Conservation (phyloP, 768 basidiomycete genomes). For the Boletus sp. region DNA sequence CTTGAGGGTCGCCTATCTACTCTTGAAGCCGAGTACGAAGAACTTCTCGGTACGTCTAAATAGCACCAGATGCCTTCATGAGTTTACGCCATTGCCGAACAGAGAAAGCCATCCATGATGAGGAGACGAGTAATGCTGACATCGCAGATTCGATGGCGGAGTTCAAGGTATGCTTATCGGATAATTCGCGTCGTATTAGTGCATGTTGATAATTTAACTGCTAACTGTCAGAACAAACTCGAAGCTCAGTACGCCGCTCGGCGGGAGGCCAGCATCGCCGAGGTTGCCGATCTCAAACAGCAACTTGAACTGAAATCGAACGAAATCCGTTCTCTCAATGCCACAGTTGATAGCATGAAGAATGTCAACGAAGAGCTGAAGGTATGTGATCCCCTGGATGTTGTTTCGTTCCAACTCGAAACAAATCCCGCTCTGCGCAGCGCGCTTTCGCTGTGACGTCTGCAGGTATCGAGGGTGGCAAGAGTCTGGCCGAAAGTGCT, state of each 20-base stretch:
- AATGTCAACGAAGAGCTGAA: constrained; percentile 98
- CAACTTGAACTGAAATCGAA: constrained; percentile 82
- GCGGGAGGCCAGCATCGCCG: constrained; percentile 83
- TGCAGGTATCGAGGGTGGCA: constrained; percentile 95
- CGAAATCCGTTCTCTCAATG: constrained; percentile 82
- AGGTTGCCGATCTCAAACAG: constrained; percentile 83
- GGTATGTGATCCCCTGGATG: constrained; percentile 46
- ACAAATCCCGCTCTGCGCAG: constrained; percentile 39
- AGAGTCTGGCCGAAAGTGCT: constrained; percentile 94
- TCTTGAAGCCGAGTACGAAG: constrained; percentile 94
- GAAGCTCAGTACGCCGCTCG: constrained; percentile 93
- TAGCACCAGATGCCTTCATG: not conserved
- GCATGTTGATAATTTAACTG: not conserved
- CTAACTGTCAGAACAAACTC: constrained; percentile 69
- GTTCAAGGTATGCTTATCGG: constrained; percentile 63
- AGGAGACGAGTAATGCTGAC: constrained; percentile 82
- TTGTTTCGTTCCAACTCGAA: constrained; percentile 5
- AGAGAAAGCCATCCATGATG: constrained; percentile 93
- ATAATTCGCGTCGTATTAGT: not conserved
- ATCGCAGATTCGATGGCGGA: constrained; percentile 83
- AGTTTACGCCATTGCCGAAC: constrained; percentile 17
- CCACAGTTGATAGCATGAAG: constrained; percentile 89
- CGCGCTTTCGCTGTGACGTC: constrained; percentile 97
- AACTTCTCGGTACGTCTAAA: constrained; percentile 74
- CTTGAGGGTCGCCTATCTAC: constrained; percentile 77